A percentile compares a stretch with the other conserved stretches of the same genome.
Conservation (phyloP, 2,329 filamentous ascomycete genomes). For the Colletotrichum sp. region DNA sequence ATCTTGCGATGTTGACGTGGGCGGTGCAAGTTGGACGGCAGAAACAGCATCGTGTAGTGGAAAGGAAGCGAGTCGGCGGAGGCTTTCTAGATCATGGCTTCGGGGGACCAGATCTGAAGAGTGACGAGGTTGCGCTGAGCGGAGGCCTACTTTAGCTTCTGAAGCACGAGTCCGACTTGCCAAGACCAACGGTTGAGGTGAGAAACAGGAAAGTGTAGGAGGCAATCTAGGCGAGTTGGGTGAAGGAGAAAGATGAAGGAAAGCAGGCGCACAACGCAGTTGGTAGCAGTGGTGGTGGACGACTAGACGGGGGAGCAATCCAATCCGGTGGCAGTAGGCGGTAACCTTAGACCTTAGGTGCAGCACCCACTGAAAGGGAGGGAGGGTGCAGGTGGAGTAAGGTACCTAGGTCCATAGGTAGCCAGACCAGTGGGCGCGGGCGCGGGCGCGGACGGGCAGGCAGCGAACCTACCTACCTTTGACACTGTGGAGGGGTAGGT, state of each 20-base stretch:
- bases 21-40: slow-evolving; percentile 23
- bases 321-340: not conserved
- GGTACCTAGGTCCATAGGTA: not conserved
- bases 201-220: not conserved
- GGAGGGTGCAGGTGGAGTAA: not conserved
- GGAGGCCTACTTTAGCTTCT: slow-evolving; percentile 5
- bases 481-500: slow-evolving; percentile 4
- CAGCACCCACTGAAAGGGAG: not conserved
- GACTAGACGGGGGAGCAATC: not conserved
- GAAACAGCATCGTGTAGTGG: slow-evolving; percentile 30
- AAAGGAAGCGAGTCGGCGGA: not conserved
- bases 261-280: not conserved
- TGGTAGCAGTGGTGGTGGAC: slow-evolving; percentile 1
- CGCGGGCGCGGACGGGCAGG: not conserved
- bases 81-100: slow-evolving; percentile 25
- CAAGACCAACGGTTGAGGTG: slow-evolving; percentile 8
- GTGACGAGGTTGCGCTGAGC: not conserved
- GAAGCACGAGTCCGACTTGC: slow-evolving; percentile 17
- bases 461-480: not conserved
- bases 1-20: slow-evolving; percentile 26
- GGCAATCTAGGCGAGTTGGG: not conserved
- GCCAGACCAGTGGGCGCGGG: not conserved
- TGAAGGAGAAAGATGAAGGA: not conserved
- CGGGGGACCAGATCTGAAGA: slow-evolving; percentile 8
- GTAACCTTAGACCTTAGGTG: not conserved